Percentiles rank a stretch among this genome's conserved stretches.
These are phyloP conservation scores for Xerocomus cyaneibrunnescens DNA, from an alignment of 1,284 basidiomycete species.

Conservation along the genomic window DNA sequence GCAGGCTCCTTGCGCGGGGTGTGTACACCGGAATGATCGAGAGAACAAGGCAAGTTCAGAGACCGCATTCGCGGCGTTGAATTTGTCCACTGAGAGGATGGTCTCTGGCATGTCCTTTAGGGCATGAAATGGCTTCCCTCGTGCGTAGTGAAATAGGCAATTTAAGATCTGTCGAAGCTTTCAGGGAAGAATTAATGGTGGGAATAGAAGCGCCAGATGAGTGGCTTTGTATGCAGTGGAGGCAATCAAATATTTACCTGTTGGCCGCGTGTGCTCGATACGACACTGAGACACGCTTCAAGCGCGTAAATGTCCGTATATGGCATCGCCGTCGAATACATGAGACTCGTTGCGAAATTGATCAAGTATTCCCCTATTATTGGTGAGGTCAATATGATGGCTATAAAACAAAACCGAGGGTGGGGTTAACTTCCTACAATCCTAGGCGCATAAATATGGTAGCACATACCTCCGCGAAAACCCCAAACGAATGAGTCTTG, in stretches of 20 bases:
- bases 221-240: too few relatives aligned
- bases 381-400: neutral
- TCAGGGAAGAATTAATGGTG: neutral
- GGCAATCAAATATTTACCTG: neutral
- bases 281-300: neutral
- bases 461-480: neutral
- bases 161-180: conserved; percentile 19
- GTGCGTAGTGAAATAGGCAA: conserved; percentile 14
- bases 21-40: conserved; percentile 22
- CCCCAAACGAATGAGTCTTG: neutral
- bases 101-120: conserved; percentile 10
- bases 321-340: conserved; percentile 1
- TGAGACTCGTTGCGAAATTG: neutral
- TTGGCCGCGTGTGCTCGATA: neutral
- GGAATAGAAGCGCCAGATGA: too few relatives aligned
- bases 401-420: too few relatives aligned
- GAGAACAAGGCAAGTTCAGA: conserved; percentile 12
- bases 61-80: neutral
- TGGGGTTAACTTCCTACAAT: too few relatives aligned
- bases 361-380: neutral
- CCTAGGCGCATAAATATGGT: too few relatives aligned
- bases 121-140: neutral
- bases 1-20: conserved; percentile 5
- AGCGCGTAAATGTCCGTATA: neutral
- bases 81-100: conserved; percentile 6